These are phyloP conservation scores for Polytrichum commune DNA, from an alignment of 225 moss, liverwort and hornwort species.

Conservation along the genomic window DNA sequence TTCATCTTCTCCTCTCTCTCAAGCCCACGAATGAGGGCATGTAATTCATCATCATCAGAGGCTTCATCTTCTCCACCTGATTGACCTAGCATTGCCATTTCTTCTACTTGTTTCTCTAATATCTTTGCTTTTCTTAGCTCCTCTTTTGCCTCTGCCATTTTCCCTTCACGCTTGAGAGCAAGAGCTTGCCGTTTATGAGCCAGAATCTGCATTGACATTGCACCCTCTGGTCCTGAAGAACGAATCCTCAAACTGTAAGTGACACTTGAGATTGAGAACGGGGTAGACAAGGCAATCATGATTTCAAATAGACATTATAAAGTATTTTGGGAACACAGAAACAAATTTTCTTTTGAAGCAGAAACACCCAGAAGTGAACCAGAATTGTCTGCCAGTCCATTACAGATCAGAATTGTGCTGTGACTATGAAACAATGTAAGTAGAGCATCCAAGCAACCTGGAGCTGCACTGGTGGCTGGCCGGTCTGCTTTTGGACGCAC, in stretches of 20 bases:
- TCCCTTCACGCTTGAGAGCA: conserved; percentile 90
- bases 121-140: conserved; percentile 95
- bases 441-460: conserved; percentile 38
- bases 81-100: conserved; percentile 70
- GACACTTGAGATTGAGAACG: neutral
- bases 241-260: neutral
- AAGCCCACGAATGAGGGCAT: conserved; percentile 74
- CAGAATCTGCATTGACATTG: conserved; percentile 65
- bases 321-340: no score
- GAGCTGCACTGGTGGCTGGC: conserved; percentile 34
- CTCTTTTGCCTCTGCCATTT: conserved; percentile 84
- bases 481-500: conserved; percentile 42
- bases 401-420: neutral
- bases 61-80: conserved; percentile 61
- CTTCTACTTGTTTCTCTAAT: conserved; percentile 78
- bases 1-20: conserved; percentile 78
- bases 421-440: neutral
- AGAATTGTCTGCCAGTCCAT: neutral
- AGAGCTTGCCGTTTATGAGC: conserved; percentile 84
- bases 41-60: conserved; percentile 80
- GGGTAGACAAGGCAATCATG: neutral
- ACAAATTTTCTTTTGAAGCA: neutral
- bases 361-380: neutral
- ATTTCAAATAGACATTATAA: no score
- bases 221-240: conserved; percentile 39